Evolutionary conservation across 352 stramenopile species (phyloP).

Genomic region (Globisporangium spiculum): DNA sequence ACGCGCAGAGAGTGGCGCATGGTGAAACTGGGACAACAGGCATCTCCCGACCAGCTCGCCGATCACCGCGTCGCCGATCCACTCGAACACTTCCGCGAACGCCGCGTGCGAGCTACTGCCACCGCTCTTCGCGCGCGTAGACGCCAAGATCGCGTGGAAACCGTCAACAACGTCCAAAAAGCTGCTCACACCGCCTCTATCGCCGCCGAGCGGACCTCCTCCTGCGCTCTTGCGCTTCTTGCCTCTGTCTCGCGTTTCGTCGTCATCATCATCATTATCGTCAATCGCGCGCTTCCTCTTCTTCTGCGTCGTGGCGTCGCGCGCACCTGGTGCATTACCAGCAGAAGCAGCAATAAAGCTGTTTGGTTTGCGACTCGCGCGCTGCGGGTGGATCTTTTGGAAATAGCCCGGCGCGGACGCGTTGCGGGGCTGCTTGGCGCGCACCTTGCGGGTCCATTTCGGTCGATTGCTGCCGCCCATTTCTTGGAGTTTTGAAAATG

Average conservation of each 20-base stretch:
- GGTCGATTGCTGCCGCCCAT: slow-evolving; percentile 4
- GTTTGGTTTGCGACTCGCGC: not conserved
- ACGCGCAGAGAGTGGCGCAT: slow-evolving; percentile 45
- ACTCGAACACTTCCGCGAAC: slow-evolving; percentile 68
- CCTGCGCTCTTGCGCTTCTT: slow-evolving; percentile 11
- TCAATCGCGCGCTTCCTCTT: slow-evolving; percentile 7
- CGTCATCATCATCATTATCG: slow-evolving; percentile 7
- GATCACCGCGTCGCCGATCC: slow-evolving; percentile 72
- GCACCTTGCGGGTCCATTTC: slow-evolving; percentile 13
- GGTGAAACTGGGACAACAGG: slow-evolving; percentile 62
- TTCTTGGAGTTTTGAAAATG: slow-evolving; percentile 1
- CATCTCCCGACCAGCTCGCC: slow-evolving; percentile 67
- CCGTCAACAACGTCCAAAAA: slow-evolving; percentile 18
- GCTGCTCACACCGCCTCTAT: too few relatives aligned
- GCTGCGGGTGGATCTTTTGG: slow-evolving; percentile 11
- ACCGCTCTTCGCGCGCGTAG: not conserved
- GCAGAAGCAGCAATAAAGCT: not conserved
- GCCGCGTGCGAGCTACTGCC: slow-evolving; percentile 11
- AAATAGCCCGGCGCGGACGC: slow-evolving; percentile 6
- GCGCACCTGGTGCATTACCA: not conserved
- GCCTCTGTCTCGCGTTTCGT: not conserved
- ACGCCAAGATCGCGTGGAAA: slow-evolving; percentile 34
- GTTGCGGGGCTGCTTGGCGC: slow-evolving; percentile 9
- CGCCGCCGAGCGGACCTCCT: not conserved
- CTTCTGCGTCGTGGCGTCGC: slow-evolving; percentile 3